These are phyloP conservation scores for Alloteropsis semialata DNA, from an alignment of 176 grass and related monocot genomes.

Conservation along the genomic window DNA sequence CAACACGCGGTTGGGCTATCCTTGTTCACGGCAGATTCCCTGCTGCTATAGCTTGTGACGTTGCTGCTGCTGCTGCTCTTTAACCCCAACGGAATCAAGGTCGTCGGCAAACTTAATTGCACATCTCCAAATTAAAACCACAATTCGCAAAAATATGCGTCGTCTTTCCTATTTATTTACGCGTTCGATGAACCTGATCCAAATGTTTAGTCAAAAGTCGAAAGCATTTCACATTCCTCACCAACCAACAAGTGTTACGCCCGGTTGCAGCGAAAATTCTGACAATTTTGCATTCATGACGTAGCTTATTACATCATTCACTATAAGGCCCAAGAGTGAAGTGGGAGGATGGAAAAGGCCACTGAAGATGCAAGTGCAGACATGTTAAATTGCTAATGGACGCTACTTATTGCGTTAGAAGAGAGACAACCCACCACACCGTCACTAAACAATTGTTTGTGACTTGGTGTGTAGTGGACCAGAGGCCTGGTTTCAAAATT, in stretches of 20 bases:
- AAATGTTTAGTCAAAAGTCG: not conserved
- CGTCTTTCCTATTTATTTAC: not conserved
- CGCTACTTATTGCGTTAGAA: constrained; percentile 11
- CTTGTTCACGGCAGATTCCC: too few species aligned
- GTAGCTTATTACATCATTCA: not conserved
- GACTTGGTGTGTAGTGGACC: not conserved
- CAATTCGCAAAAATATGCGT: too few species aligned
- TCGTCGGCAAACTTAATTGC: too few species aligned
- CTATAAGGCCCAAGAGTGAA: not conserved
- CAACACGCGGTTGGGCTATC: too few species aligned
- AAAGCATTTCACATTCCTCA: not conserved
- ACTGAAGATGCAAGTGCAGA: not conserved
- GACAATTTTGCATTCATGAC: not conserved
- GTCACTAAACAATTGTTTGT: not conserved
- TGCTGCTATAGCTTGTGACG: too few species aligned
- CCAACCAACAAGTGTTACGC: not conserved
- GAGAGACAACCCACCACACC: constrained; percentile 33
- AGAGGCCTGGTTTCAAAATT: not conserved
- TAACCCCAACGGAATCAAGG: too few species aligned
- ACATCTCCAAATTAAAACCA: too few species aligned
- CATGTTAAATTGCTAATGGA: not conserved
- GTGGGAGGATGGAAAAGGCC: not conserved
- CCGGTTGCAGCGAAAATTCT: not conserved
- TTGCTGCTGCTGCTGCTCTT: too few species aligned
- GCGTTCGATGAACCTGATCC: not conserved